Evolutionary conservation across 345 rosid species (phyloP).

Genomic region (Murraya koenigii): DNA sequence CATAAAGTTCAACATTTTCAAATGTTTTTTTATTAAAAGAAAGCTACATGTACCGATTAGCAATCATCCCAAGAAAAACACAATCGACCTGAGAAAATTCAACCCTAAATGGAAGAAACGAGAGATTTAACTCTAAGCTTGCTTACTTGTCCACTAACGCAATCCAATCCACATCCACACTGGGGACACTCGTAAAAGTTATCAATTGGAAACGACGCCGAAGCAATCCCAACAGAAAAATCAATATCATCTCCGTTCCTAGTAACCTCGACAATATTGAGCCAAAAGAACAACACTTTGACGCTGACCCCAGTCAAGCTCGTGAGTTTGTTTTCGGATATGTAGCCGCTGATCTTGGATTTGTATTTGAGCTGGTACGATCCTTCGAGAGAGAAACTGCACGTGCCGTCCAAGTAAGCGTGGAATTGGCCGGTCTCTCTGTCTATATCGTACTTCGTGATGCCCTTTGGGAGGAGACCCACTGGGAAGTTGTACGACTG

Average conservation of each 20-base stretch:
- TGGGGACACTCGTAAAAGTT: slow-evolving; percentile 85
- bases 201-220: slow-evolving; percentile 67
- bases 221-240: slow-evolving; percentile 90
- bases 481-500: slow-evolving; percentile 65
- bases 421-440: slow-evolving; percentile 55
- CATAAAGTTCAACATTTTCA: slow-evolving; percentile 6
- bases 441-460: slow-evolving; percentile 61
- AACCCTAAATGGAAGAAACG: slow-evolving; percentile 51
- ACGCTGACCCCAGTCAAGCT: slow-evolving; percentile 77
- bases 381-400: slow-evolving; percentile 85
- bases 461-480: slow-evolving; percentile 84
- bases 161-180: slow-evolving; percentile 92
- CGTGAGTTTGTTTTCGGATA: slow-evolving; percentile 58
- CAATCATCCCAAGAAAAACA: not conserved
- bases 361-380: slow-evolving; percentile 80
- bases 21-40: not conserved
- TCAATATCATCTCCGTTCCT: slow-evolving; percentile 59
- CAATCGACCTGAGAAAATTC: slow-evolving; percentile 5
- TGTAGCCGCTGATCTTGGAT: slow-evolving; percentile 68
- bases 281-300: slow-evolving; percentile 82
- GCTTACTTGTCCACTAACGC: slow-evolving; percentile 37
- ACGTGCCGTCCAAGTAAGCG: slow-evolving; percentile 57
- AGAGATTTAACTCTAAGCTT: slow-evolving; percentile 40
- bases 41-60: not conserved
- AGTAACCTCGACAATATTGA: slow-evolving; percentile 80